phyloP scores from a whole-genome alignment of 768 basidiomycete species.

The Sporobolomyces pararoseus region DNA sequence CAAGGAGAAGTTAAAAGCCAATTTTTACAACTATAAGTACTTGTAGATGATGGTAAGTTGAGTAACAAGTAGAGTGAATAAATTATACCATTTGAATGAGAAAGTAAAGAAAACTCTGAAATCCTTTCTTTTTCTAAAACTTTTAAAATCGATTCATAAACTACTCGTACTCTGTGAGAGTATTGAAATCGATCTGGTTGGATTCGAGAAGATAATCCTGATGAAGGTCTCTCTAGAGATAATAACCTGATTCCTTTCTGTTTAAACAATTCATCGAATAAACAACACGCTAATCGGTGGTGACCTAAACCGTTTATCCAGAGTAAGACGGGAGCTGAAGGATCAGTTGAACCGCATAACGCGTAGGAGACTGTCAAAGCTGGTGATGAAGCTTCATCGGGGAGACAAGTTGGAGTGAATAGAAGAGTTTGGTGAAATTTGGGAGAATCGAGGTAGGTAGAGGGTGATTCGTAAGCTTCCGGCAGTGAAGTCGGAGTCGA shows the following conservation, averaged over 20 bases:
- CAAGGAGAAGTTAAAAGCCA: slow-evolving; percentile 30
- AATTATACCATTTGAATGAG: slow-evolving; percentile 35
- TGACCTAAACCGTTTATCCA: slow-evolving; percentile 34
- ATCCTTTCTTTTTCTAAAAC: neutral
- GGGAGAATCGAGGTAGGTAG: no score
- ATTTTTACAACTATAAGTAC: neutral
- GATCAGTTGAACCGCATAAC: neutral
- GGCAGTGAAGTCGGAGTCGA: no score
- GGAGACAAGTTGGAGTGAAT: no score
- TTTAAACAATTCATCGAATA: slow-evolving; percentile 11
- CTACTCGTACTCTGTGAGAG: neutral
- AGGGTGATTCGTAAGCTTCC: no score
- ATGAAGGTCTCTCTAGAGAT: slow-evolving; percentile 25
- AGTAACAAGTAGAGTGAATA: slow-evolving; percentile 29
- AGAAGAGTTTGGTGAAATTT: no score
- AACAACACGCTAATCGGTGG: slow-evolving; percentile 2
- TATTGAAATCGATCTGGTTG: neutral
- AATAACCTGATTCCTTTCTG: slow-evolving; percentile 3
- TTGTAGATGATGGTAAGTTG: neutral
- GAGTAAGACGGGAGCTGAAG: neutral
- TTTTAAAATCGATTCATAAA: slow-evolving; percentile 9
- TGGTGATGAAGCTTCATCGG: neutral
- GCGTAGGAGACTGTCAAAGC: slow-evolving; percentile 24
- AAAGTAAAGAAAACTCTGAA: neutral
- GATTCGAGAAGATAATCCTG: neutral